These are phyloP conservation scores for Monosporascus sp. DNA, from an alignment of 2,329 filamentous ascomycete species.

Conservation along the genomic window DNA sequence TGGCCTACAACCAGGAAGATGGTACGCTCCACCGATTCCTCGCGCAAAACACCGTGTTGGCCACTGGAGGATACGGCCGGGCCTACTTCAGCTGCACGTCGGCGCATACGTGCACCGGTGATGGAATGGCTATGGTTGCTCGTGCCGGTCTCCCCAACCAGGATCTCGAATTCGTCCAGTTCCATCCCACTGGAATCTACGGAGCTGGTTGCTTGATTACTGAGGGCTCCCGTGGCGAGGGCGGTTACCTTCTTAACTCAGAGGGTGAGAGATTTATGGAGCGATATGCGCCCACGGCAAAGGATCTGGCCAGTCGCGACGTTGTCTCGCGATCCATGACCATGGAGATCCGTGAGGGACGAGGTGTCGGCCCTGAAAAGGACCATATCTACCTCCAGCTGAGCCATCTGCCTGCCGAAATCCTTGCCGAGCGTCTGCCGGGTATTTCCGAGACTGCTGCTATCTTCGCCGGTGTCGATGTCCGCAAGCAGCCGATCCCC, in stretches of 20 bases:
- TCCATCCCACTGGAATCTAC: slow-evolving; percentile 99
- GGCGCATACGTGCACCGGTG: slow-evolving; percentile 96
- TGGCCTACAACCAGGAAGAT: slow-evolving; percentile 98
- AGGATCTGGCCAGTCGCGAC: slow-evolving; percentile 94
- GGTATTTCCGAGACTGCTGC: slow-evolving; percentile 98
- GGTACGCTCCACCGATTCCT: slow-evolving; percentile 96
- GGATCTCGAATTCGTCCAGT: slow-evolving; percentile 99
- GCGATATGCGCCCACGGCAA: slow-evolving; percentile 93
- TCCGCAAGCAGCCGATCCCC: slow-evolving; percentile 93
- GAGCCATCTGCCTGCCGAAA: slow-evolving; percentile 85
- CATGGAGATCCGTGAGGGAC: slow-evolving; percentile 93
- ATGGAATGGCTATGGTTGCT: slow-evolving; percentile 99
- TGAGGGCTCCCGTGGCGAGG: slow-evolving; percentile 95
- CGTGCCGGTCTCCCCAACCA: slow-evolving; percentile 97
- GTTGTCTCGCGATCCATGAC: slow-evolving; percentile 98
- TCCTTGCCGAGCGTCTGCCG: slow-evolving; percentile 92
- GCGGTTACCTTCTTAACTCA: slow-evolving; percentile 94
- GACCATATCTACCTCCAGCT: slow-evolving; percentile 99
- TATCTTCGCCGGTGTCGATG: slow-evolving; percentile 96
- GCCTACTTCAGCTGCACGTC: slow-evolving; percentile 98
- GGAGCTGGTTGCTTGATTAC: slow-evolving; percentile 97
- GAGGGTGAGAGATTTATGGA: slow-evolving; percentile 99
- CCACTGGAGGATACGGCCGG: slow-evolving; percentile 95
- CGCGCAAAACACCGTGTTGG: slow-evolving; percentile 92
- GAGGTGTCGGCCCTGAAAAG: slow-evolving; percentile 94